Conservation (phyloP, 768 basidiomycete species). For the Leccinum barrowsii region DNA sequence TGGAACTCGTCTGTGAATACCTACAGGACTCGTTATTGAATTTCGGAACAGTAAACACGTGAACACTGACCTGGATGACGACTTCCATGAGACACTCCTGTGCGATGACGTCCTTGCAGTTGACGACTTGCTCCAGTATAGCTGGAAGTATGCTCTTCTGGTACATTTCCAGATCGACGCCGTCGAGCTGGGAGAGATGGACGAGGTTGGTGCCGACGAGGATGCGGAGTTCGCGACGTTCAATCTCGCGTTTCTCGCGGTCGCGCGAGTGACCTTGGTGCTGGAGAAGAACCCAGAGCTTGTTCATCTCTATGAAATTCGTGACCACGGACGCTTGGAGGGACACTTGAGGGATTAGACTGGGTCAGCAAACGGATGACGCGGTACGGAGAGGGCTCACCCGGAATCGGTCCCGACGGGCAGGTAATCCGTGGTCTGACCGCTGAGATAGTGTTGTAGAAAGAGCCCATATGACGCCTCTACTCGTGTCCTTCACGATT, state of each 20-base stretch:
- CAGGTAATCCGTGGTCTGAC: too few relatives aligned
- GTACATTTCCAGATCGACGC: slow-evolving; percentile 94
- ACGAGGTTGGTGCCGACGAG: slow-evolving; percentile 46
- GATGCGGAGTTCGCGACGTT: slow-evolving; percentile 91
- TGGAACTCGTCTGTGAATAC: slow-evolving; percentile 99
- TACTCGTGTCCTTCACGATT: too few relatives aligned
- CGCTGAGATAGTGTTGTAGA: too few relatives aligned
- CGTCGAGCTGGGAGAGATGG: slow-evolving; percentile 90
- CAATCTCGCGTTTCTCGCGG: slow-evolving; percentile 95
- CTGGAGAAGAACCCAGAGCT: slow-evolving; percentile 97
- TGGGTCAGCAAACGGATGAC: too few relatives aligned
- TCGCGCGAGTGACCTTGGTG: slow-evolving; percentile 92
- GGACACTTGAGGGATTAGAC: slow-evolving; percentile 49
- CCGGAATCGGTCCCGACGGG: too few relatives aligned
- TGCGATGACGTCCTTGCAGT: slow-evolving; percentile 97
- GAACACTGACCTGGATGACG: slow-evolving; percentile 79
- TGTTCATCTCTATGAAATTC: slow-evolving; percentile 99
- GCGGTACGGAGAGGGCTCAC: too few relatives aligned
- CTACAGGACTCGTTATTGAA: slow-evolving; percentile 34
- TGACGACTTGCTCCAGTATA: slow-evolving; percentile 95
- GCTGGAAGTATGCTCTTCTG: slow-evolving; percentile 82
- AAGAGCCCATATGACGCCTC: too few relatives aligned
- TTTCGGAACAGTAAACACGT: neutral
- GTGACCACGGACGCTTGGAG: slow-evolving; percentile 92
- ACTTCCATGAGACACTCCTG: slow-evolving; percentile 99